Evolutionary conservation across 2,329 filamentous ascomycete species (phyloP).

Genomic region (Paecilomyces variotii): DNA sequence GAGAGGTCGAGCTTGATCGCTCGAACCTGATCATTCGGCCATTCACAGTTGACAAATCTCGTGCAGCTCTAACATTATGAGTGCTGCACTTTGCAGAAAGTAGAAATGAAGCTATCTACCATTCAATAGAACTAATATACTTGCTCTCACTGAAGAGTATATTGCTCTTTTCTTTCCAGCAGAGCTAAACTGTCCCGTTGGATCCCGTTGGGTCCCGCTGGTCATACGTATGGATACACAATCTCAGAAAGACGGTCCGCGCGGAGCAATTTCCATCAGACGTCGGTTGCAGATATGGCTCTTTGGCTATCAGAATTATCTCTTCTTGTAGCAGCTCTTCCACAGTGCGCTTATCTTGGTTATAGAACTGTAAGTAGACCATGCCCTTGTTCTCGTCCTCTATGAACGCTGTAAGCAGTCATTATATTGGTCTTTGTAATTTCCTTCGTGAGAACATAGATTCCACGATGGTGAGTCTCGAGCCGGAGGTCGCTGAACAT

Average conservation of each 20-base stretch:
- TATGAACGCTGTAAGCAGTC: constrained; percentile 27
- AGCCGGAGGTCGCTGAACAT: constrained; percentile 25
- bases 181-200: constrained; percentile 11
- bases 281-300: constrained; percentile 44
- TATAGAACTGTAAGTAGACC: constrained; percentile 32
- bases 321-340: constrained; percentile 27
- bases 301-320: constrained; percentile 42
- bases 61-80: constrained; percentile 27
- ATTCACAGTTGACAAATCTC: constrained; percentile 22
- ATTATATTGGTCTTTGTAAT: constrained; percentile 22
- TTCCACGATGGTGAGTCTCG: constrained; percentile 35
- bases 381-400: constrained; percentile 34
- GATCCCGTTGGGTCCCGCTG: constrained; percentile 34
- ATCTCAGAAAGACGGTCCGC: constrained; percentile 49
- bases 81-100: constrained; percentile 2
- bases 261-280: constrained; percentile 37
- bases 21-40: constrained; percentile 28
- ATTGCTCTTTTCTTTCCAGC: constrained; percentile 26
- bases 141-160: constrained; percentile 6
- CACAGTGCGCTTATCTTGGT: constrained; percentile 28
- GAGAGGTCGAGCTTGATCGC: constrained; percentile 29
- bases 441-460: constrained; percentile 24
- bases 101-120: constrained; percentile 11
- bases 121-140: constrained; percentile 16
- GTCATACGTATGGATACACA: constrained; percentile 30